Evolutionary conservation across 2,329 filamentous ascomycete genomes (phyloP).

Genomic region (Ophiostoma montium): DNA sequence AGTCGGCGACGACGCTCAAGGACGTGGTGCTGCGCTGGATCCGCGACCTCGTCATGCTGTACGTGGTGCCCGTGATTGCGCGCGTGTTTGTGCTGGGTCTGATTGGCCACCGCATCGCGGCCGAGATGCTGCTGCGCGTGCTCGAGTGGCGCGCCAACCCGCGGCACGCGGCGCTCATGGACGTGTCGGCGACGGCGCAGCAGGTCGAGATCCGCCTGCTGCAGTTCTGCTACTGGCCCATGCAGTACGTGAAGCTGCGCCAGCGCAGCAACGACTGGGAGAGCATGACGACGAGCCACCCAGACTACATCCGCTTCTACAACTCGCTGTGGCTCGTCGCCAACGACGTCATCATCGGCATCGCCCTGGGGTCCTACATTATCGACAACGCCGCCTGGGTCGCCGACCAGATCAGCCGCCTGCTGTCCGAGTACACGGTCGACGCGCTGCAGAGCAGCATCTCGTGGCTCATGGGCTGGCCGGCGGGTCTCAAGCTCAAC

Average conservation of each 20-base stretch:
- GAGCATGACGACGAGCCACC: slow-evolving; percentile 86
- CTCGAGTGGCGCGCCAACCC: slow-evolving; percentile 76
- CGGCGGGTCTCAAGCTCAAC: slow-evolving; percentile 88
- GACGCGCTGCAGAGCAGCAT: slow-evolving; percentile 81
- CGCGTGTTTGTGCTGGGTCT: slow-evolving; percentile 62
- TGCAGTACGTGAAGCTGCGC: slow-evolving; percentile 87
- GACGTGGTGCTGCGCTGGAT: slow-evolving; percentile 56
- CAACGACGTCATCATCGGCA: slow-evolving; percentile 97
- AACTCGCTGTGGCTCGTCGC: slow-evolving; percentile 97
- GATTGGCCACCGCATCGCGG: slow-evolving; percentile 64
- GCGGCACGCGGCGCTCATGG: slow-evolving; percentile 74
- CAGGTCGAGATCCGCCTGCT: slow-evolving; percentile 94
- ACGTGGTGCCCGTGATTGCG: slow-evolving; percentile 65
- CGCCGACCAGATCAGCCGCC: slow-evolving; percentile 59
- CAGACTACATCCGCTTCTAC: slow-evolving; percentile 97
- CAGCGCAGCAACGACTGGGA: slow-evolving; percentile 85
- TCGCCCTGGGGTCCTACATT: slow-evolving; percentile 90
- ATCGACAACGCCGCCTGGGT: slow-evolving; percentile 87
- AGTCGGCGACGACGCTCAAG: slow-evolving; percentile 78
- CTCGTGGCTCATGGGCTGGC: slow-evolving; percentile 90
- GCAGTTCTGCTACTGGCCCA: slow-evolving; percentile 98
- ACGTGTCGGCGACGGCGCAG: slow-evolving; percentile 90
- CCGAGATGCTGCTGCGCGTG: slow-evolving; percentile 63
- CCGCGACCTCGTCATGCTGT: slow-evolving; percentile 57
- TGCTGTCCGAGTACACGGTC: slow-evolving; percentile 73